These are phyloP conservation scores for Sclerotinia glacialis DNA, from an alignment of 2,329 filamentous ascomycete species.

Conservation along the genomic window DNA sequence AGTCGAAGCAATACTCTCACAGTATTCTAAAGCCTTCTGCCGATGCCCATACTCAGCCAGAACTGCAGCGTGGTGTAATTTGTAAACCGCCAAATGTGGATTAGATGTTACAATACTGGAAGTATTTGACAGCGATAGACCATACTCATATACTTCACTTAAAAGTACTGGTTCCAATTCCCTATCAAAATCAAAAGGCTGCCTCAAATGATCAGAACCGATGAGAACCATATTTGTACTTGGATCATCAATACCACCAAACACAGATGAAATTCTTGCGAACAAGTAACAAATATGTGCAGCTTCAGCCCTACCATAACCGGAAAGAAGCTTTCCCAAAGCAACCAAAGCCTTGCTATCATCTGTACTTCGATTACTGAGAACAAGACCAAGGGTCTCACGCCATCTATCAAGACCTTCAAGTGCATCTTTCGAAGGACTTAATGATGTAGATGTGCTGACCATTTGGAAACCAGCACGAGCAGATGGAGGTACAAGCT, in stretches of 20 bases:
- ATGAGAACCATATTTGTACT: conserved; percentile 77
- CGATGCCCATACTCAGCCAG: conserved; percentile 81
- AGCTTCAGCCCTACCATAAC: conserved; percentile 86
- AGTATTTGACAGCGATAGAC: conserved; percentile 65
- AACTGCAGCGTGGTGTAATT: conserved; percentile 79
- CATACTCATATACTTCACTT: conserved; percentile 96
- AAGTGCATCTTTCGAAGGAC: conserved; percentile 66
- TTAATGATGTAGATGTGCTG: conserved; percentile 64
- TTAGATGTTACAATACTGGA: conserved; percentile 55
- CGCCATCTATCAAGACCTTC: conserved; percentile 91
- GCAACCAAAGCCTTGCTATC: conserved; percentile 76
- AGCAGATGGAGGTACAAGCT: conserved; percentile 89
- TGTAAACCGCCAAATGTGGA: conserved; percentile 87
- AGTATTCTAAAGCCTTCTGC: conserved; percentile 85
- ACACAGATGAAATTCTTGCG: conserved; percentile 65
- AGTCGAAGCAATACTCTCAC: conserved; percentile 73
- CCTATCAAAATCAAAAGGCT: conserved; percentile 68
- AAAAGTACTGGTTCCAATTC: conserved; percentile 86
- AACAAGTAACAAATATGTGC: conserved; percentile 94
- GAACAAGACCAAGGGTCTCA: conserved; percentile 79
- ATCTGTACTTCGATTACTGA: conserved; percentile 82
- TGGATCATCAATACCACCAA: conserved; percentile 81
- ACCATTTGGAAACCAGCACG: conserved; percentile 90
- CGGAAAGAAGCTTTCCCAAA: conserved; percentile 75
- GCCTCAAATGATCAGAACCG: conserved; percentile 75